A percentile compares a stretch with the other conserved stretches of the same genome.
These are phyloP conservation scores for Coemansia asiatica DNA, from an alignment of 192 early-diverging fungal species.

Conservation along the genomic window DNA sequence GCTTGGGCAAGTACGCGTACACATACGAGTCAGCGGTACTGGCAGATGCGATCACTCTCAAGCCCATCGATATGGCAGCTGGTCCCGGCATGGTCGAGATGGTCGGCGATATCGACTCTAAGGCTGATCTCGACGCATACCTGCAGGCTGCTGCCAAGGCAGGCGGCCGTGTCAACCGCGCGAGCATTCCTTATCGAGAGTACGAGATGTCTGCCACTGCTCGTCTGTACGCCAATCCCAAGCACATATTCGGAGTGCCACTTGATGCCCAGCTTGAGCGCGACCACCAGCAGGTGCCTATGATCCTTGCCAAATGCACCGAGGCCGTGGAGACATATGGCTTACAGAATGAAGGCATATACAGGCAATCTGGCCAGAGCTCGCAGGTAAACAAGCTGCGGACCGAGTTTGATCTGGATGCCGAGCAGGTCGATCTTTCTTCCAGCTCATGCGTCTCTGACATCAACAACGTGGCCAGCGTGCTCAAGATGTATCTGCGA, in stretches of 20 bases:
- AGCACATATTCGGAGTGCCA: conserved; percentile 80
- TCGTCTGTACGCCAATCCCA: conserved; percentile 69
- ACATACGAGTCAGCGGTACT: conserved; percentile 75
- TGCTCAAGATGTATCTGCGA: conserved; percentile 92
- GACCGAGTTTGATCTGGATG: conserved; percentile 72
- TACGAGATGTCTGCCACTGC: conserved; percentile 48
- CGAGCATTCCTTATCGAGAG: conserved; percentile 39
- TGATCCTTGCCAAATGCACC: conserved; percentile 77
- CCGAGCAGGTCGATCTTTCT: conserved; percentile 65
- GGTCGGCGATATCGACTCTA: conserved; percentile 63
- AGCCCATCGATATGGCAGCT: conserved; percentile 53
- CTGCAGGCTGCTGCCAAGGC: conserved; percentile 41
- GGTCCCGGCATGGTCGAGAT: conserved; percentile 49
- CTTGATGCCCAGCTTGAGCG: conserved; percentile 69
- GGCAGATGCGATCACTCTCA: conserved; percentile 68
- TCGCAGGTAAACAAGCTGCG: conserved; percentile 73
- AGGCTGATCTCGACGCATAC: conserved; percentile 57
- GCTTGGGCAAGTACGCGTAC: conserved; percentile 76
- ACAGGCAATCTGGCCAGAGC: conserved; percentile 83
- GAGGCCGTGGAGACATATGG: conserved; percentile 80
- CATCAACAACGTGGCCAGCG: conserved; percentile 80
- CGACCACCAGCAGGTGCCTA: conserved; percentile 71
- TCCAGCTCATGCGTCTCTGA: conserved; percentile 63
- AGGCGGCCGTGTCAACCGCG: conserved; percentile 36
- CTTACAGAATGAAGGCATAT: conserved; percentile 78